A percentile compares a stretch with the other conserved stretches of the same genome.
Conservation (phyloP, 2,329 filamentous ascomycete species). For the Arthroderma uncinatum region DNA sequence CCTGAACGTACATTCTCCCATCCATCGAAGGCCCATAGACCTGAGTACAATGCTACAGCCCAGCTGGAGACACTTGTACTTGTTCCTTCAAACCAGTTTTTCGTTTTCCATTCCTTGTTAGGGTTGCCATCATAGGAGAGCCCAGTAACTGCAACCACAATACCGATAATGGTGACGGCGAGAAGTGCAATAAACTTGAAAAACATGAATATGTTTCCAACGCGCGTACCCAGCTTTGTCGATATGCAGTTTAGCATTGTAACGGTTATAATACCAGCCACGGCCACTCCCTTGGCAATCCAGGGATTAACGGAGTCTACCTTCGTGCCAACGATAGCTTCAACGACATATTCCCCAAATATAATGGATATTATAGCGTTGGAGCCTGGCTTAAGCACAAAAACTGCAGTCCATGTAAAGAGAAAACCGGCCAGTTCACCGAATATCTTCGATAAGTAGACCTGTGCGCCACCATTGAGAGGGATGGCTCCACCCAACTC, state of each 20-base stretch:
- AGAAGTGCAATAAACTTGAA: constrained; percentile 87
- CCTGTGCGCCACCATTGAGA: constrained; percentile 84
- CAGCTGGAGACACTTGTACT: constrained; percentile 69
- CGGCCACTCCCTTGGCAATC: constrained; percentile 80
- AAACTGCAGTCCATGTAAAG: constrained; percentile 91
- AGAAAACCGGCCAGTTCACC: constrained; percentile 86
- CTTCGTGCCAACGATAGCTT: constrained; percentile 76
- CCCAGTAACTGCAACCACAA: constrained; percentile 80
- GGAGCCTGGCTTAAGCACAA: constrained; percentile 86
- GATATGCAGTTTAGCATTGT: constrained; percentile 84
- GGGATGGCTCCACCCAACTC: constrained; percentile 94
- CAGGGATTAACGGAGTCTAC: constrained; percentile 69
- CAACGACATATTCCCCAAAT: constrained; percentile 93
- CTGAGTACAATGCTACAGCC: constrained; percentile 90
- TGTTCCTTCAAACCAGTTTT: constrained; percentile 80
- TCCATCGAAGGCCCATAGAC: constrained; percentile 94
- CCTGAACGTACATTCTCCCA: constrained; percentile 78
- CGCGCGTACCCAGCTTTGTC: constrained; percentile 72
- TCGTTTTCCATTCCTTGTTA: constrained; percentile 75
- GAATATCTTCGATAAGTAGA: constrained; percentile 92
- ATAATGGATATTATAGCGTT: constrained; percentile 95
- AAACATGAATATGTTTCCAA: constrained; percentile 92
- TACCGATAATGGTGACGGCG: constrained; percentile 73
- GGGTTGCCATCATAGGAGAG: constrained; percentile 64
- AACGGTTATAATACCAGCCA: constrained; percentile 63